phyloP scores from a whole-genome alignment of 1,139 yeast genomes.

The Saccharomyces hybrid region DNA sequence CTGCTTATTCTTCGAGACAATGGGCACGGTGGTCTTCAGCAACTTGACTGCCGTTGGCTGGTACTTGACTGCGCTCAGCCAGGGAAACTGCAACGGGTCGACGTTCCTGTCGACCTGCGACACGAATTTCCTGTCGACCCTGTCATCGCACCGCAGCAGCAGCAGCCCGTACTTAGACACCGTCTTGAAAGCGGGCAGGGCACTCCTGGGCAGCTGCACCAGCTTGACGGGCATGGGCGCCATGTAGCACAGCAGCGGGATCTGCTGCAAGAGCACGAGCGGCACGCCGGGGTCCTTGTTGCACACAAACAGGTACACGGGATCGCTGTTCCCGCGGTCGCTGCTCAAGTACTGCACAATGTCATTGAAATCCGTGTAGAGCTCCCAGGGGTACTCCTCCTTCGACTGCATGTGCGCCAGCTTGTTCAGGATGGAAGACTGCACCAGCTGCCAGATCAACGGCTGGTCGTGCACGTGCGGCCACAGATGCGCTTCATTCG shows the following conservation, averaged over 20 bases:
- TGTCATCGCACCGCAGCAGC: conserved; percentile 16
- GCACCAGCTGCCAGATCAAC: conserved; percentile 21
- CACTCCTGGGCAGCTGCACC: conserved; percentile 26
- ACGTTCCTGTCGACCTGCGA: conserved; percentile 16
- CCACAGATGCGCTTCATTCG: conserved; percentile 24
- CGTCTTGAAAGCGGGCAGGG: conserved; percentile 7
- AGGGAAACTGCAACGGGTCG: conserved; percentile 16
- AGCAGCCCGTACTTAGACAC: conserved; percentile 19
- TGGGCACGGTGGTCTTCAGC: conserved; percentile 14
- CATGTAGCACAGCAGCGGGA: conserved; percentile 23
- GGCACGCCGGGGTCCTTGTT: conserved; percentile 23
- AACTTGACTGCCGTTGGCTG: conserved; percentile 8
- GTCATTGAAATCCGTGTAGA: conserved; percentile 18
- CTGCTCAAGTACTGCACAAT: conserved; percentile 15
- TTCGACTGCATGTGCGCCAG: conserved; percentile 8
- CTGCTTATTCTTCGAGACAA: conserved; percentile 3
- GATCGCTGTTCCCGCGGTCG: conserved; percentile 2
- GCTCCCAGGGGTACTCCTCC: conserved; percentile 17
- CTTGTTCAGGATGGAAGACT: conserved; percentile 17
- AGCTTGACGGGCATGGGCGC: conserved; percentile 17
- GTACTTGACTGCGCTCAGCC: conserved; percentile 19
- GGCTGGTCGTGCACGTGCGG: conserved; percentile 27
- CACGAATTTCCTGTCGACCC: conserved; percentile 17
- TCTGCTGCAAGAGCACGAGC: conserved; percentile 22
- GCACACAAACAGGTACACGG: conserved; percentile 24